phyloP scores from a whole-genome alignment of 2,329 filamentous ascomycete genomes.

The Fusarium sp. region DNA sequence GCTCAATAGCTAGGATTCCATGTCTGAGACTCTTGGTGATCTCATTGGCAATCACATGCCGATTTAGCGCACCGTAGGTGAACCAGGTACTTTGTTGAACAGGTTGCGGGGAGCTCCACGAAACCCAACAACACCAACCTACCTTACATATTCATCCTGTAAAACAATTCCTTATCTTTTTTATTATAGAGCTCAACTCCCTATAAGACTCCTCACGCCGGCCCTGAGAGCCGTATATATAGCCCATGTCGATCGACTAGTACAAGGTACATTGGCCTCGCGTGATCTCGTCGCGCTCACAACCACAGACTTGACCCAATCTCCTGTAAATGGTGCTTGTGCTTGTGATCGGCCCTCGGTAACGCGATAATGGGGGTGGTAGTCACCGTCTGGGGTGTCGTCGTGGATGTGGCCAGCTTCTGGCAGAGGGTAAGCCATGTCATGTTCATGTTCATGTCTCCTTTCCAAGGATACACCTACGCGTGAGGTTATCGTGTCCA shows the following conservation, averaged over 20 bases:
- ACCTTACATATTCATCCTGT: constrained; percentile 30
- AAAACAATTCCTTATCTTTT: constrained; percentile 1
- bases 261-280: constrained; percentile 19
- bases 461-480: constrained; percentile 1
- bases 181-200: constrained; percentile 1
- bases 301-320: constrained; percentile 22
- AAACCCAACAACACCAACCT: constrained; percentile 40
- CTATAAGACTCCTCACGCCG: constrained; percentile 5
- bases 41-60: constrained; percentile 50
- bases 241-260: constrained; percentile 37
- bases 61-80: constrained; percentile 31
- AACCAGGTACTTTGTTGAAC: constrained; percentile 38
- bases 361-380: constrained; percentile 58
- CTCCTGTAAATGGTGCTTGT: constrained; percentile 46
- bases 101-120: constrained; percentile 41
- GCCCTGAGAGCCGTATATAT: constrained; percentile 27
- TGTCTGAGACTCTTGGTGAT: constrained; percentile 38
- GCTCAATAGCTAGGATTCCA: constrained; percentile 21
- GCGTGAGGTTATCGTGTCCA: constrained; percentile 16
- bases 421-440: constrained; percentile 67
- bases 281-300: constrained; percentile 32
- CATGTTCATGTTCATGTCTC: constrained; percentile 9
- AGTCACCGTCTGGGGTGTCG: constrained; percentile 66
- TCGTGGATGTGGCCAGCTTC: constrained; percentile 71
- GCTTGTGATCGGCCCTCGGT: constrained; percentile 52